Conservation (phyloP, 495 filamentous ascomycete species). For the Hyaloscypha hepaticicola region DNA sequence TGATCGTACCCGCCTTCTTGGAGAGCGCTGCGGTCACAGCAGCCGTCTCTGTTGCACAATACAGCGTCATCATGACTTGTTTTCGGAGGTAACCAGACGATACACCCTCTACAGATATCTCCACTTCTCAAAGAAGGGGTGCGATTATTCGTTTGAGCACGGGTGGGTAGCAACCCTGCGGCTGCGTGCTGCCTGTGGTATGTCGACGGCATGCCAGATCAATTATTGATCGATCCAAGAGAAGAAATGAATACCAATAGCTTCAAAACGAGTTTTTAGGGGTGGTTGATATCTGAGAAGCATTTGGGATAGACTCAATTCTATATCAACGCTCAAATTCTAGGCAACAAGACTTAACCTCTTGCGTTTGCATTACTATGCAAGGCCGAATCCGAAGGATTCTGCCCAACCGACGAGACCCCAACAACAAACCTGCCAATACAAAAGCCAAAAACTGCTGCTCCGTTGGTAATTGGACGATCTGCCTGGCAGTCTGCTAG, state of each 20-base stretch:
- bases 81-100: constrained; percentile 22
- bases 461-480: not conserved
- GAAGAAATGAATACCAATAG: not conserved
- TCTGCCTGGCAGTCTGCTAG: not conserved
- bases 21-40: constrained; percentile 2
- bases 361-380: not conserved
- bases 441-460: no score
- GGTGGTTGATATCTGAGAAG: no score
- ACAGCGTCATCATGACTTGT: not conserved
- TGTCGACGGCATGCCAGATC: not conserved
- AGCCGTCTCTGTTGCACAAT: constrained; percentile 9
- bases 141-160: not conserved
- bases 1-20: constrained; percentile 21
- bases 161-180: not conserved
- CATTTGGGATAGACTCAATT: not conserved
- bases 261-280: not conserved
- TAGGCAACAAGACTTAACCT: not conserved
- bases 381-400: not conserved
- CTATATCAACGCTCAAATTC: not conserved
- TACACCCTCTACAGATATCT: constrained; percentile 26
- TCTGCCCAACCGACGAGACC: not conserved
- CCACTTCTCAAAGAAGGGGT: not conserved
- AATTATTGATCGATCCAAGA: not conserved
- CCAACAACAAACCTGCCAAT: not conserved
- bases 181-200: not conserved